Evolutionary conservation across 2,329 filamentous ascomycete species (phyloP), one percentile per base, ranked within the genome.

Genomic region (Mycosphaerella sp.): DNA sequence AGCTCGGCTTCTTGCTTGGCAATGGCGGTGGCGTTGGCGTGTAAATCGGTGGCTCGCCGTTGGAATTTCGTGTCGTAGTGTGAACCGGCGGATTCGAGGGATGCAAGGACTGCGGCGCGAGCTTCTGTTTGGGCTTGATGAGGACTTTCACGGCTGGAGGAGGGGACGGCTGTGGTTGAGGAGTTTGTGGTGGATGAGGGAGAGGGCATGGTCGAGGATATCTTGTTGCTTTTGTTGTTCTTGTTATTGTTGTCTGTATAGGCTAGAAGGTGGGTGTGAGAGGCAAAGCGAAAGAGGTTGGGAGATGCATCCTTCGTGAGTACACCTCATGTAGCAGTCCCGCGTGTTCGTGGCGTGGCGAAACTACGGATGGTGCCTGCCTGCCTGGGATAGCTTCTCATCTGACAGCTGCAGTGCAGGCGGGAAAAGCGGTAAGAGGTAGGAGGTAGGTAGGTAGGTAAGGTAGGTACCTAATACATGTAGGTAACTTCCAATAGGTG

Each of bases 51-150:
- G 12, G 87, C 87, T 57, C 87, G 85, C 54, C 79, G 78, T 61
- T 82, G 80, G 47, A 91, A 79, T 65, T 86, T 80, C 44, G 77
- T 73, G 73, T 89, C 85, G 61, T 90, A 77, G 62, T 84, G 80
- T 68, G 86, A 84, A 64, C 84, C 84, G 49, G 90, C 73, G 5
- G 74, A 73, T 41, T 72, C 67, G 29, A 80, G 72, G 29, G 76
- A 76, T 32, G 75, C 75, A 23, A 74, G 71, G 42, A 79, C 74
- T 44, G 76, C 75, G 39, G 76, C 74, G 53, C 77, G 75, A 53
- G 77, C 77, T 69, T 79, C 76, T 55, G 72, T 70, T 59, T 69
- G 67, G 54, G 70, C 71, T 40, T 69, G 66, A 29, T 29, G 26
- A 29, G 26, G 6, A 1, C 54, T 54, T 12, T 59, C 55, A 23